Percentiles rank a stretch among this genome's conserved stretches.
Conservation (phyloP, 352 stramenopile species). For the Phytophthora multivora region DNA sequence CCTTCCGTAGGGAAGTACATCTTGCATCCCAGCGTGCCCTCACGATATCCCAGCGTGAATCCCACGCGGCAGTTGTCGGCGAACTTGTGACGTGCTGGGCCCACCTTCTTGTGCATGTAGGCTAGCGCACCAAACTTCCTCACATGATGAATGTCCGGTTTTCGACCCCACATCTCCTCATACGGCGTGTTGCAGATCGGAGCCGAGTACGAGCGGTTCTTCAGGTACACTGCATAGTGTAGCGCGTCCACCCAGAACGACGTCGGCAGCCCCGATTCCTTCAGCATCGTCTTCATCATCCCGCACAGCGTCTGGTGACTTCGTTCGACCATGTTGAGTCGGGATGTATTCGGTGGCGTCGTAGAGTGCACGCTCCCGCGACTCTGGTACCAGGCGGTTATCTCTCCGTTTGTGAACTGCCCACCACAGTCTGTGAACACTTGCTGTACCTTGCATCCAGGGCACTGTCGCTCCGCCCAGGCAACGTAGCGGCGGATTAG, state of each 20-base stretch:
- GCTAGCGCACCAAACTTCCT: slow-evolving; percentile 1
- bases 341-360: no score
- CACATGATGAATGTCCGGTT: no score
- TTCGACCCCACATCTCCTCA: neutral
- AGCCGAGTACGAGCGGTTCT: slow-evolving; percentile 4
- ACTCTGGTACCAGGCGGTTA: no score
- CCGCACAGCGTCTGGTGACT: no score
- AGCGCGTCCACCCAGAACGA: neutral
- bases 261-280: neutral
- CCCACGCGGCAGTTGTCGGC: neutral
- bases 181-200: neutral
- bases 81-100: neutral
- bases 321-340: no score
- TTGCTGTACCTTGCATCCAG: no score
- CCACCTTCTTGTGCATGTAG: slow-evolving; percentile 1
- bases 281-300: no score
- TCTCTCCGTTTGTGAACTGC: no score
- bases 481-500: no score
- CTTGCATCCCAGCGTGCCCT: neutral
- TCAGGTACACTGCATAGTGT: slow-evolving; percentile 2
- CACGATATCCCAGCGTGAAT: neutral
- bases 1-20: neutral
- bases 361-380: no score
- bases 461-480: no score
- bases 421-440: no score